Conservation (phyloP, 108 stramenopile genomes). For the Nitzschia palea region DNA sequence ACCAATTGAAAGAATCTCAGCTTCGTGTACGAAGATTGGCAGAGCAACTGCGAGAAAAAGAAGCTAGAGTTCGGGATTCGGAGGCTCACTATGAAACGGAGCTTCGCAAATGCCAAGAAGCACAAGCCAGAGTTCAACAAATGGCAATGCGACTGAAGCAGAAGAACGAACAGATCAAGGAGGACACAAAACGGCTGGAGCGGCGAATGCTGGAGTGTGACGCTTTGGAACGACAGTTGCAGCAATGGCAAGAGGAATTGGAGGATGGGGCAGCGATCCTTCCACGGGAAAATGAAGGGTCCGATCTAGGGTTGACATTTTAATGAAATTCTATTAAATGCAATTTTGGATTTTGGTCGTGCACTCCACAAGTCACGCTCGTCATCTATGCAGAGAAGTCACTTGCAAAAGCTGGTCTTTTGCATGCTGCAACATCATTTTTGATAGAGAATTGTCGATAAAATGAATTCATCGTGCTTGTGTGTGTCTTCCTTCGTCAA, state of each 20-base stretch:
- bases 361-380: too few relatives aligned
- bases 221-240: constrained; percentile 35
- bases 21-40: constrained; percentile 27
- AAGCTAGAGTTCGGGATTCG: constrained; percentile 12
- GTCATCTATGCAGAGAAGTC: too few relatives aligned
- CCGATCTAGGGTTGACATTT: constrained; percentile 25
- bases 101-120: constrained; percentile 29
- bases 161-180: constrained; percentile 31
- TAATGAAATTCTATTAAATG: neutral
- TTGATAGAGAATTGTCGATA: too few relatives aligned
- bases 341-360: too few relatives aligned
- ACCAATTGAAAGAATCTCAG: constrained; percentile 17
- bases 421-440: too few relatives aligned
- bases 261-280: constrained; percentile 28
- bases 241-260: constrained; percentile 39
- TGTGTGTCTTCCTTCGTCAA: too few relatives aligned
- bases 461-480: too few relatives aligned
- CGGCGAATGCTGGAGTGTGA: constrained; percentile 34
- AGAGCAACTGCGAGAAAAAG: constrained; percentile 27
- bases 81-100: constrained; percentile 29
- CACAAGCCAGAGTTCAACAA: constrained; percentile 32
- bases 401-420: too few relatives aligned
- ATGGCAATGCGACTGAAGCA: constrained; percentile 36
- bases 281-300: constrained; percentile 5
- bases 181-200: constrained; percentile 15